Percentiles rank a stretch among this genome's conserved stretches.
Conservation (phyloP, 2,329 filamentous ascomycete species). For the Ceratocystis harringtonii region DNA sequence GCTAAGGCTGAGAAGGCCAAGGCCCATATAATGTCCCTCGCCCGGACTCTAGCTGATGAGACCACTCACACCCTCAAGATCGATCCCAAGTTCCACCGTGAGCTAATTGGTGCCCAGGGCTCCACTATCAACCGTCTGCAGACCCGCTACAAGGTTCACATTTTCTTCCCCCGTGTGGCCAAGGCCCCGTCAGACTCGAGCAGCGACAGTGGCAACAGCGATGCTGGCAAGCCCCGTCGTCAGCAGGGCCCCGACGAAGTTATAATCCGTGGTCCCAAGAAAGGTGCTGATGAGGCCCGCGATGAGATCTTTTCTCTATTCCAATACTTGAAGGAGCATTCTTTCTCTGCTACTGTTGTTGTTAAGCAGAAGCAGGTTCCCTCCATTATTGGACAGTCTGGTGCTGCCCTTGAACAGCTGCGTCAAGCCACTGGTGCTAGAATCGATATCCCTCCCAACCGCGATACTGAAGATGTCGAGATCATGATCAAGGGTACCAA, state of each 20-base stretch:
- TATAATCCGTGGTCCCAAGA: conserved; percentile 76
- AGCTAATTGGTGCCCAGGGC: conserved; percentile 80
- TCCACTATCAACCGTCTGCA: conserved; percentile 83
- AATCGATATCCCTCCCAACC: conserved; percentile 77
- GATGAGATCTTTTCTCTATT: conserved; percentile 81
- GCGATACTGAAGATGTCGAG: conserved; percentile 62
- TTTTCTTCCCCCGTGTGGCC: conserved; percentile 69
- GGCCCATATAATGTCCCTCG: conserved; percentile 62
- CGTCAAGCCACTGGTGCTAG: conserved; percentile 71
- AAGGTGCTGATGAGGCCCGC: conserved; percentile 78
- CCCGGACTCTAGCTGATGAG: conserved; percentile 79
- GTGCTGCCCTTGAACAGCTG: conserved; percentile 79
- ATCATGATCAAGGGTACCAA: conserved; percentile 89
- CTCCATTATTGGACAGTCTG: conserved; percentile 83
- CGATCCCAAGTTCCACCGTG: conserved; percentile 82
- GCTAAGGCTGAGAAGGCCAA: conserved; percentile 84
- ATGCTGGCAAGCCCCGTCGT: conserved; percentile 48
- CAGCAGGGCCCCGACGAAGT: conserved; percentile 80
- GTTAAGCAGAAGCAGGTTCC: conserved; percentile 86
- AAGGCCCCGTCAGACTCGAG: conserved; percentile 37
- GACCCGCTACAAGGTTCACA: conserved; percentile 80
- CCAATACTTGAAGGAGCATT: conserved; percentile 83
- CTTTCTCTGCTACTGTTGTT: conserved; percentile 60
- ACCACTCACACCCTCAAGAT: conserved; percentile 76
- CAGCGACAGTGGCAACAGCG: conserved; percentile 56